Evolutionary conservation across 805 yeast species (phyloP).

Genomic region (Saccharomycopsis fibuligera): DNA sequence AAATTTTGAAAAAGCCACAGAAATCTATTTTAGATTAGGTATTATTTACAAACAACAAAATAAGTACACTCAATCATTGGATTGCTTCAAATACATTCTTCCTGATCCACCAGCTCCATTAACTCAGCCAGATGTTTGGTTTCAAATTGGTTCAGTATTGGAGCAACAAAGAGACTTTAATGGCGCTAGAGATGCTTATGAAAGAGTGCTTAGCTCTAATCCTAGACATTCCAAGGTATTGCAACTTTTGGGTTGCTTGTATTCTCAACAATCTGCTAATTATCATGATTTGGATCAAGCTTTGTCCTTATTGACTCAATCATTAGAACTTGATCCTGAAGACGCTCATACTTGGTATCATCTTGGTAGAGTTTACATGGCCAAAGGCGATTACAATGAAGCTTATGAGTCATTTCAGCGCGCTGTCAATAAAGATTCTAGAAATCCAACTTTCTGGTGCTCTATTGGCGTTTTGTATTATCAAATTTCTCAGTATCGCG

Average conservation of each 20-base stretch:
- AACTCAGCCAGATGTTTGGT: slow-evolving; percentile 97
- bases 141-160: slow-evolving; percentile 92
- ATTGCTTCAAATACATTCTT: slow-evolving; percentile 89
- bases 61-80: slow-evolving; percentile 78
- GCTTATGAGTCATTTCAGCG: slow-evolving; percentile 99
- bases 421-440: slow-evolving; percentile 92
- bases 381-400: slow-evolving; percentile 87
- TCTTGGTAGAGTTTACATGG: slow-evolving; percentile 94
- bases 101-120: slow-evolving; percentile 91
- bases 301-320: slow-evolving; percentile 71
- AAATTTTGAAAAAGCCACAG: slow-evolving; percentile 91
- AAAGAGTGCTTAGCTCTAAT: slow-evolving; percentile 79
- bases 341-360: slow-evolving; percentile 98
- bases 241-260: slow-evolving; percentile 92
- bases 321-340: slow-evolving; percentile 79
- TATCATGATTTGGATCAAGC: slow-evolving; percentile 82
- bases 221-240: slow-evolving; percentile 94
- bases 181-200: slow-evolving; percentile 93
- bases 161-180: slow-evolving; percentile 90
- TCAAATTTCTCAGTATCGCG: slow-evolving; percentile 92
- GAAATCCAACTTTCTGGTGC: slow-evolving; percentile 98
- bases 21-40: slow-evolving; percentile 92
- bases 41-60: slow-evolving; percentile 94
- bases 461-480: slow-evolving; percentile 93
- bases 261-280: slow-evolving; percentile 64